Percentiles rank a stretch among this genome's conserved stretches.
Conservation (phyloP, 2,329 filamentous ascomycete species). For the Chrysoporthe deuterocubensis region DNA sequence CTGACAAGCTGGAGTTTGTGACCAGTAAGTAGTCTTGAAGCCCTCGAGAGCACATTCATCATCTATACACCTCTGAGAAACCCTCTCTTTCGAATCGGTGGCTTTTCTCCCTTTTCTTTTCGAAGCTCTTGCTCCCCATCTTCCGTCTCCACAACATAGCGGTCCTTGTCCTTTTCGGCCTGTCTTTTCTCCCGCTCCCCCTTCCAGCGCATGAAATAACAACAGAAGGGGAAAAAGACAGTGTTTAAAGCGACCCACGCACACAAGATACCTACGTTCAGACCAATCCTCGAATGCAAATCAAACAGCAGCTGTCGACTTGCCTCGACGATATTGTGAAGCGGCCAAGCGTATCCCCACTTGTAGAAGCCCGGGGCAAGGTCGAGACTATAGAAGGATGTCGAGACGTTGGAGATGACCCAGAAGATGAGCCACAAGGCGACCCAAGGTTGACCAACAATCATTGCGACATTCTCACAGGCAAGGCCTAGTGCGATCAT, state of each 20-base stretch:
- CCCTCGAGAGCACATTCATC: background rate
- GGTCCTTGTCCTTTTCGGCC: constrained; percentile 35
- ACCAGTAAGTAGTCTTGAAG: background rate
- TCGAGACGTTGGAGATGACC: constrained; percentile 68
- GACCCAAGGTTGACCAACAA: constrained; percentile 63
- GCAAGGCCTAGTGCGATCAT: constrained; percentile 67
- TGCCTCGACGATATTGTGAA: constrained; percentile 65
- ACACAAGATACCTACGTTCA: constrained; percentile 65
- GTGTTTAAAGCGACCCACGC: constrained; percentile 60
- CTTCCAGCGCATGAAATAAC: constrained; percentile 49
- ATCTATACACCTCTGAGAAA: constrained; percentile 38
- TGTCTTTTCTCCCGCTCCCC: constrained; percentile 36
- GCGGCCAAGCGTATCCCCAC: constrained; percentile 67
- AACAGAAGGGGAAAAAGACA: constrained; percentile 55
- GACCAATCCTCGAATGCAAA: constrained; percentile 58
- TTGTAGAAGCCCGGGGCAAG: constrained; percentile 62
- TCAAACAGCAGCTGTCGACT: constrained; percentile 65
- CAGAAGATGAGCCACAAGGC: constrained; percentile 69
- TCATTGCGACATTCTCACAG: constrained; percentile 67
- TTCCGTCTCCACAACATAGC: constrained; percentile 35
- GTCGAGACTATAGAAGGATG: constrained; percentile 62
- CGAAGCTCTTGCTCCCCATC: constrained; percentile 35
- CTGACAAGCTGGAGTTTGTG: too few relatives aligned
- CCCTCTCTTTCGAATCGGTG: constrained; percentile 38
- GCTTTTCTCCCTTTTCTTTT: constrained; percentile 36